phyloP scores from a whole-genome alignment of 1,284 basidiomycete genomes.

The Hymenochaete sp. region DNA sequence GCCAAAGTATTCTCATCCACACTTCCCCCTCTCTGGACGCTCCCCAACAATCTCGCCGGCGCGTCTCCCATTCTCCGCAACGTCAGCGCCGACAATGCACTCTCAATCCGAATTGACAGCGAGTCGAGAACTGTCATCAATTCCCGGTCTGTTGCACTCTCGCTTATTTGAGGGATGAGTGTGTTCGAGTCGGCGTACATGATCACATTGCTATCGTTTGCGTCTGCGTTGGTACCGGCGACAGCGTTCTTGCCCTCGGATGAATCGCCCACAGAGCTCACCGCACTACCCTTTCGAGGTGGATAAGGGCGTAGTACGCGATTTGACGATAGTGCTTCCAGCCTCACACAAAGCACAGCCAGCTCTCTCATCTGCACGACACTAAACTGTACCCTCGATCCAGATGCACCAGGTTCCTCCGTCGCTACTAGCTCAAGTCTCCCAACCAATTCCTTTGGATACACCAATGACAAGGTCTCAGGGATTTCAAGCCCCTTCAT shows the following conservation, averaged over 20 bases:
- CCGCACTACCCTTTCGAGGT: conserved; percentile 41
- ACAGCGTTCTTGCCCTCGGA: too few relatives aligned
- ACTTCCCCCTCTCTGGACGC: conserved; percentile 26
- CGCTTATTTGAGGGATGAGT: conserved; percentile 64
- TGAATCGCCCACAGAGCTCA: conserved; percentile 22
- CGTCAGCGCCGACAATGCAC: conserved; percentile 58
- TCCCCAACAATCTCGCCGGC: conserved; percentile 23
- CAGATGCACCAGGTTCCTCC: conserved; percentile 35
- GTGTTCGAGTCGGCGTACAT: conserved; percentile 54
- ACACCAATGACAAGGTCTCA: conserved; percentile 80
- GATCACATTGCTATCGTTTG: conserved; percentile 30
- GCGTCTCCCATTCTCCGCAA: conserved; percentile 25
- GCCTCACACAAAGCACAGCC: conserved; percentile 67
- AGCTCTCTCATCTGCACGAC: conserved; percentile 75
- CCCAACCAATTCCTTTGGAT: conserved; percentile 69
- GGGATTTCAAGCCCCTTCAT: conserved; percentile 92
- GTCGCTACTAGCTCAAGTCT: conserved; percentile 54
- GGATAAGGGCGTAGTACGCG: conserved; percentile 50
- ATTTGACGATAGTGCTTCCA: conserved; percentile 72
- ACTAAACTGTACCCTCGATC: conserved; percentile 57
- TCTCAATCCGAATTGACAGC: conserved; percentile 70
- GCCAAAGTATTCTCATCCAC: conserved; percentile 43
- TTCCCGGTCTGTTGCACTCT: conserved; percentile 71
- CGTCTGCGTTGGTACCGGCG: too few relatives aligned
- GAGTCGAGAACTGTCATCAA: conserved; percentile 70